These are phyloP conservation scores for Zalerion maritima DNA, from an alignment of 495 filamentous ascomycete genomes.

Conservation along the genomic window DNA sequence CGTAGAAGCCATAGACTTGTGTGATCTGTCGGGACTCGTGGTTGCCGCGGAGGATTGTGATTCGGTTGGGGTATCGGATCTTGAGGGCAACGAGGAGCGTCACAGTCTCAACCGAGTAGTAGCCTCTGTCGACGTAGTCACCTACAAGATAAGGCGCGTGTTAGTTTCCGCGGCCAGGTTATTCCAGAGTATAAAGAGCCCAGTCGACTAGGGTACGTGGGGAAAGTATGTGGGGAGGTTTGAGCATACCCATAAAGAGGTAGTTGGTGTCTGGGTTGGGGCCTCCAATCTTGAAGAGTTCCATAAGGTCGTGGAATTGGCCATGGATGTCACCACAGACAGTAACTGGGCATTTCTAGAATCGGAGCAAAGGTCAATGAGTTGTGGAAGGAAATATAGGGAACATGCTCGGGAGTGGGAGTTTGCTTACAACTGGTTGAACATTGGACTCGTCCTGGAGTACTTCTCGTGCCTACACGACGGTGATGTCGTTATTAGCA, in stretches of 20 bases:
- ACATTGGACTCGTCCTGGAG: slow-evolving; percentile 96
- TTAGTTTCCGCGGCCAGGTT: slow-evolving; percentile 1
- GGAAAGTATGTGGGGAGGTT: slow-evolving; percentile 3
- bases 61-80: slow-evolving; percentile 89
- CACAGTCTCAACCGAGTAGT: slow-evolving; percentile 94
- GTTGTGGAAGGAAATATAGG: slow-evolving; percentile 1
- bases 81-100: slow-evolving; percentile 88
- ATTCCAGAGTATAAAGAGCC: background rate
- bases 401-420: background rate
- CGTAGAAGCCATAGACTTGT: slow-evolving; percentile 95
- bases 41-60: slow-evolving; percentile 93
- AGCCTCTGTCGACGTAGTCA: slow-evolving; percentile 93
- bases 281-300: slow-evolving; percentile 84
- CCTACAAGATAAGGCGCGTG: slow-evolving; percentile 32
- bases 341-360: slow-evolving; percentile 83
- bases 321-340: slow-evolving; percentile 91
- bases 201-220: background rate
- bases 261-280: slow-evolving; percentile 91
- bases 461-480: slow-evolving; percentile 73
- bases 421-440: slow-evolving; percentile 79
- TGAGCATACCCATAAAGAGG: slow-evolving; percentile 72
- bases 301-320: slow-evolving; percentile 90
- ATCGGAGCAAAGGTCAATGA: slow-evolving; percentile 13
- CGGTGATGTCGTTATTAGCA: slow-evolving; percentile 1
- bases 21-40: slow-evolving; percentile 97